Conservation (phyloP, 192 early-diverging fungal species). For the Phycomyces blakesleeanus region DNA sequence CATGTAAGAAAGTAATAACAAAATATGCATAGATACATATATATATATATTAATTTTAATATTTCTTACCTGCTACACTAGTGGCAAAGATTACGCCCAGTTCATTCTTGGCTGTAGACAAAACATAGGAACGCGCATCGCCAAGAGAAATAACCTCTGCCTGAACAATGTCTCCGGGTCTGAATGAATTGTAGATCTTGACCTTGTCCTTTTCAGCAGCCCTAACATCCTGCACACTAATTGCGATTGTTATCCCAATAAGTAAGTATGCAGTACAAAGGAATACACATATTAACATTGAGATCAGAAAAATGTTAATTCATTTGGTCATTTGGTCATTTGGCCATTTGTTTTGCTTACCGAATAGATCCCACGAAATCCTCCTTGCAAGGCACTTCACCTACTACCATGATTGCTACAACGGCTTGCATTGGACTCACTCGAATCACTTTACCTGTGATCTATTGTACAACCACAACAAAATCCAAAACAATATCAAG, state of each 20-base stretch:
- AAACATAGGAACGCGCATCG: conserved; percentile 84
- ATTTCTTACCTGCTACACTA: conserved; percentile 63
- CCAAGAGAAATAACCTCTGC: conserved; percentile 89
- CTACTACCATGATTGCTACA: conserved; percentile 90
- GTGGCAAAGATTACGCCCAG: conserved; percentile 92
- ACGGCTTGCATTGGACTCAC: conserved; percentile 85
- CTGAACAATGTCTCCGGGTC: conserved; percentile 91
- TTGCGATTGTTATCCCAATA: background rate
- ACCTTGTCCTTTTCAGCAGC: conserved; percentile 94
- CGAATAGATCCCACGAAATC: conserved; percentile 90
- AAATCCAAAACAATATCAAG: too few relatives aligned
- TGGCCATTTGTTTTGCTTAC: conserved; percentile 13
- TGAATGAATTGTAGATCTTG: conserved; percentile 84
- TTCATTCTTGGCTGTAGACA: conserved; percentile 92
- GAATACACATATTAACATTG: too few relatives aligned
- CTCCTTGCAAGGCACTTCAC: conserved; percentile 68
- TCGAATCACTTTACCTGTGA: conserved; percentile 85
- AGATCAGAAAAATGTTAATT: too few relatives aligned
- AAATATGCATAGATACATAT: too few relatives aligned
- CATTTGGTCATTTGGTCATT: background rate
- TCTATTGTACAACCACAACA: conserved; percentile 35
- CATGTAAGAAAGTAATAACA: too few relatives aligned
- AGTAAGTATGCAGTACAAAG: background rate
- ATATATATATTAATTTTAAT: background rate
- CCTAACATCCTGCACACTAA: conserved; percentile 84